Evolutionary conservation across 768 basidiomycete species (phyloP).

Genomic region (Boletellus sp.): DNA sequence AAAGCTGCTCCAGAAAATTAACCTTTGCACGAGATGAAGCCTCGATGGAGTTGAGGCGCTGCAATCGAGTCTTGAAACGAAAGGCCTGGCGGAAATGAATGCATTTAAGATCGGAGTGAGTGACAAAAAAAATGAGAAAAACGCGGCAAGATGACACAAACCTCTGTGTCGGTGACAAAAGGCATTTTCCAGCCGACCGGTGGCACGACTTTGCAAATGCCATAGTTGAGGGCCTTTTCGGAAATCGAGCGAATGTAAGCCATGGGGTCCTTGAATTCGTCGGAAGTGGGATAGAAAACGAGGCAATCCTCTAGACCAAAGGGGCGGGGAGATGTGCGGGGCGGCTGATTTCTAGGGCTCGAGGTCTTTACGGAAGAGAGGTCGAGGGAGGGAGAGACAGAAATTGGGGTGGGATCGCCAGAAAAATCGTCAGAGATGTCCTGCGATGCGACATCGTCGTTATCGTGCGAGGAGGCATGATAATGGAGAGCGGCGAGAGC

Average conservation of each 20-base stretch:
- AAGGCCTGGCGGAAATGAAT: conserved; percentile 52
- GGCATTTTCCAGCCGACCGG: conserved; percentile 94
- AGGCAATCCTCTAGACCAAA: conserved; percentile 91
- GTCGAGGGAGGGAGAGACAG: conserved; percentile 61
- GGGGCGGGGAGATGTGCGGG: conserved; percentile 50
- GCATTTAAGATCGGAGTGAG: conserved; percentile 17
- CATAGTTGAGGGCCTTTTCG: conserved; percentile 65
- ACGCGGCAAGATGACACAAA: conserved; percentile 37
- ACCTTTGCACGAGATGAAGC: conserved; percentile 94
- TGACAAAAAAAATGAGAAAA: conserved; percentile 24
- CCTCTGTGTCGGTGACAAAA: conserved; percentile 92
- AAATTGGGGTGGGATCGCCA: conserved; percentile 53
- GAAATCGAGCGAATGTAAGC: conserved; percentile 83
- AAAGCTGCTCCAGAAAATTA: conserved; percentile 96
- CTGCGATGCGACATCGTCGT: conserved; percentile 43
- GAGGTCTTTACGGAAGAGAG: conserved; percentile 68
- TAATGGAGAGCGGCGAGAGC: conserved; percentile 75
- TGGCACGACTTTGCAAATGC: conserved; percentile 95
- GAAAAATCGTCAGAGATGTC: conserved; percentile 46
- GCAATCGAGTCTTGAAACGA: conserved; percentile 93
- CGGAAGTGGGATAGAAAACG: conserved; percentile 80
- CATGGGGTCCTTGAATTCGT: conserved; percentile 94
- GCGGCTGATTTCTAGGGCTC: conserved; percentile 42
- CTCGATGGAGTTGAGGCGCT: conserved; percentile 94
- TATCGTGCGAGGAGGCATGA: conserved; percentile 53